Evolutionary conservation across 768 basidiomycete genomes (phyloP).

Genomic region (Pleurotus platypus): DNA sequence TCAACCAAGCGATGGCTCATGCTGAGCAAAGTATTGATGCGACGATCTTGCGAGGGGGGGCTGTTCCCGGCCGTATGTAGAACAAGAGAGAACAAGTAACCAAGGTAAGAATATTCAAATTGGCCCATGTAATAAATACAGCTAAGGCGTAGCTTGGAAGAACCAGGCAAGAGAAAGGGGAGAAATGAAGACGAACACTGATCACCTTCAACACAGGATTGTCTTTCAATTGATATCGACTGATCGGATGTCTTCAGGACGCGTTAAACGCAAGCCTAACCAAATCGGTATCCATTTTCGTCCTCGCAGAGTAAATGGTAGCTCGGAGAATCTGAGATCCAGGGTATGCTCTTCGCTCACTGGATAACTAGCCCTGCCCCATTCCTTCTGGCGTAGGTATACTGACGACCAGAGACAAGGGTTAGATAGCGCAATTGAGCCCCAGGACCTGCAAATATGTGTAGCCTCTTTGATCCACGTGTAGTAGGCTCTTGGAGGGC

Average conservation of each 20-base stretch:
- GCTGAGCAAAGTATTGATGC: neutral
- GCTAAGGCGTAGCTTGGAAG: neutral
- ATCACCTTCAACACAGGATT: neutral
- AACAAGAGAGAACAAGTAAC: no score
- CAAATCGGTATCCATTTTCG: neutral
- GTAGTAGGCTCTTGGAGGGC: neutral
- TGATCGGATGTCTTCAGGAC: neutral
- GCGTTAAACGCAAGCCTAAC: neutral
- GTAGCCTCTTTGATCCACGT: neutral
- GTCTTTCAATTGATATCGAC: neutral
- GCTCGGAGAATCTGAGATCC: neutral
- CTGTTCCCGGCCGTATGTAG: neutral
- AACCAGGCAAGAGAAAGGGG: neutral
- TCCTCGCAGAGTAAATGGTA: neutral
- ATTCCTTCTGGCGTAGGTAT: neutral
- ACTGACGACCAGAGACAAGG: neutral
- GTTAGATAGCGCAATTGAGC: neutral
- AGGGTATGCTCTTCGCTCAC: neutral
- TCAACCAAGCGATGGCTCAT: no score
- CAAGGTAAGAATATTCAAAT: neutral
- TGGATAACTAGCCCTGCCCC: neutral
- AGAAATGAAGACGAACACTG: neutral
- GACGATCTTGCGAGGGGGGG: neutral
- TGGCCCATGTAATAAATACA: neutral
- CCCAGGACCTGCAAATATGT: slow-evolving; percentile 2